Evolutionary conservation across 2,329 filamentous ascomycete species (phyloP).

Genomic region (Rutstroemia sp.): DNA sequence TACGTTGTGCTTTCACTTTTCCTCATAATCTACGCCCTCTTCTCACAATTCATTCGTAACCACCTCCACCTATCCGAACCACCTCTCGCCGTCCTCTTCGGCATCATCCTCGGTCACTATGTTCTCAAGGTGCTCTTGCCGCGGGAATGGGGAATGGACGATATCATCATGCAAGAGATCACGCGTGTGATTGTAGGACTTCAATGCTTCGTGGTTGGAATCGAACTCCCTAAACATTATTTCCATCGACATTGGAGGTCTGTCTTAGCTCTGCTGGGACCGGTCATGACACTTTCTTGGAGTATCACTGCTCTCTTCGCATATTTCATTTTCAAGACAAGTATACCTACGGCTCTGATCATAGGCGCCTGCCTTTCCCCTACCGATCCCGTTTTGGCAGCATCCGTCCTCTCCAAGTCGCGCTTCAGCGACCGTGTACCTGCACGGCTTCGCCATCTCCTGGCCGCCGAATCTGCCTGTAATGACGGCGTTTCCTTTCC

Average conservation of each 20-base stretch:
- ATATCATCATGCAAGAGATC: slow-evolving; percentile 62
- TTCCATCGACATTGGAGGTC: slow-evolving; percentile 26
- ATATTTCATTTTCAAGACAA: slow-evolving; percentile 38
- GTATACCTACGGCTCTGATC: slow-evolving; percentile 39
- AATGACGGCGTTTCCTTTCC: slow-evolving; percentile 51
- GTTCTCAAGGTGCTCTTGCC: slow-evolving; percentile 57
- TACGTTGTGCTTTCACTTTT: slow-evolving; percentile 52
- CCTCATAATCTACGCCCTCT: slow-evolving; percentile 51
- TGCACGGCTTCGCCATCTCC: slow-evolving; percentile 41
- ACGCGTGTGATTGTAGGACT: slow-evolving; percentile 66
- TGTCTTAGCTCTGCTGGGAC: slow-evolving; percentile 22
- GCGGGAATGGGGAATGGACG: slow-evolving; percentile 55
- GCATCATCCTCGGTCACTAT: slow-evolving; percentile 64
- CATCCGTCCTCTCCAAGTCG: slow-evolving; percentile 44
- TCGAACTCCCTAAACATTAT: slow-evolving; percentile 52
- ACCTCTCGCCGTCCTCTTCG: slow-evolving; percentile 57
- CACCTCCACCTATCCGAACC: slow-evolving; percentile 51
- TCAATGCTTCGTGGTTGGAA: slow-evolving; percentile 66
- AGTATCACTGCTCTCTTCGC: slow-evolving; percentile 41
- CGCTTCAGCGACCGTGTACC: slow-evolving; percentile 46
- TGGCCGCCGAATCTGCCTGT: slow-evolving; percentile 47
- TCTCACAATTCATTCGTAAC: slow-evolving; percentile 52
- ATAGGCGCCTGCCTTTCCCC: slow-evolving; percentile 49
- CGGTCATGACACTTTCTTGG: slow-evolving; percentile 28
- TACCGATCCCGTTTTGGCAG: slow-evolving; percentile 48